phyloP scores from a whole-genome alignment of 306 rosid genomes.

The Leucaena leucocephala region DNA sequence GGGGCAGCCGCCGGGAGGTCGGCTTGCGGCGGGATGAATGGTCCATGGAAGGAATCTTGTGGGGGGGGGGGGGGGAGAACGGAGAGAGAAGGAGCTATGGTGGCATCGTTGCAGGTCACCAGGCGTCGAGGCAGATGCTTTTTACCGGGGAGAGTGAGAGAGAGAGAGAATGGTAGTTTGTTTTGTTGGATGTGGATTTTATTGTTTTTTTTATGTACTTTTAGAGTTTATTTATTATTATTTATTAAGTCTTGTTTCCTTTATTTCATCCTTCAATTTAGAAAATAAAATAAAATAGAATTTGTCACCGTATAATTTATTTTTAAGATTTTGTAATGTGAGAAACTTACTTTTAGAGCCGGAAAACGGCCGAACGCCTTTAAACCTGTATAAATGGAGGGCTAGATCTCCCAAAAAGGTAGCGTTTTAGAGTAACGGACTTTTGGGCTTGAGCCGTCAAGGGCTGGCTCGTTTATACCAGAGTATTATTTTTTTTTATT shows the following conservation, averaged over 20 bases:
- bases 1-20: not conserved
- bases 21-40: conserved; percentile 43
- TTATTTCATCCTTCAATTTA: too few species aligned
- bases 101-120: conserved; percentile 10
- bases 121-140: conserved; percentile 23
- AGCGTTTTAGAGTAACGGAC: too few species aligned
- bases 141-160: not conserved
- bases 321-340: not conserved
- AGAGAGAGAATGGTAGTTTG: not conserved
- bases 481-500: too few species aligned
- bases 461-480: too few species aligned
- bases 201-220: not conserved
- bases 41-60: conserved; percentile 46
- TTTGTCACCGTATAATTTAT: not conserved
- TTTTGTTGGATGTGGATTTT: not conserved
- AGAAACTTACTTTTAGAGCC: not conserved
- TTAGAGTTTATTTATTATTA: too few species aligned
- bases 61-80: too few species aligned
- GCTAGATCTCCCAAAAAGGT: too few species aligned
- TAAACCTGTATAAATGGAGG: too few species aligned
- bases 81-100: not conserved
- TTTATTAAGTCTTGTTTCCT: not conserved
- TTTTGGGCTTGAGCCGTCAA: too few species aligned
- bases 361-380: too few species aligned
- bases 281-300: not conserved